These are phyloP conservation scores for Collybia sordida DNA, from an alignment of 768 basidiomycete species.

Conservation along the genomic window DNA sequence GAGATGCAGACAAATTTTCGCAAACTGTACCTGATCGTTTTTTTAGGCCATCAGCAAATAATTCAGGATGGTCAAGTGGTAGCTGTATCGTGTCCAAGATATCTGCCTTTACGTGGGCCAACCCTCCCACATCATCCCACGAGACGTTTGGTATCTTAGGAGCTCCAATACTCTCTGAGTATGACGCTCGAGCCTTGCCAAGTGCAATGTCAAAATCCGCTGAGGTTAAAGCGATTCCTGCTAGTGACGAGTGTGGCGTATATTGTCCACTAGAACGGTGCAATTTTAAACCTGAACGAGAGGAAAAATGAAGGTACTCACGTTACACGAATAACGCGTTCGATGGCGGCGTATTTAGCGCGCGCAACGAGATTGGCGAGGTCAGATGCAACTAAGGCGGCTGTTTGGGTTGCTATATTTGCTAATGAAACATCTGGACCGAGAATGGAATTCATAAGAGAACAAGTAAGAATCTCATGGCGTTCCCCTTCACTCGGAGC, in stretches of 20 bases:
- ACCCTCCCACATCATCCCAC: slow-evolving; percentile 97
- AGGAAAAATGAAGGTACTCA: slow-evolving; percentile 22
- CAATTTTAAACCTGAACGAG: slow-evolving; percentile 4
- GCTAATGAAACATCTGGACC: slow-evolving; percentile 80
- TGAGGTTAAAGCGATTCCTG: slow-evolving; percentile 45
- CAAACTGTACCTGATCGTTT: slow-evolving; percentile 79
- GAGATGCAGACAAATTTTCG: neutral
- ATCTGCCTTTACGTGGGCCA: slow-evolving; percentile 83
- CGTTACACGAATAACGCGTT: slow-evolving; percentile 38
- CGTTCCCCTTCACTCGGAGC: slow-evolving; percentile 81
- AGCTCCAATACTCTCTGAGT: slow-evolving; percentile 93
- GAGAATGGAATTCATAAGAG: slow-evolving; percentile 41
- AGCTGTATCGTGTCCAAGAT: slow-evolving; percentile 96
- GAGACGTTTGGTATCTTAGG: slow-evolving; percentile 94
- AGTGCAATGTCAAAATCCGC: slow-evolving; percentile 77
- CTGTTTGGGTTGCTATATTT: slow-evolving; percentile 80
- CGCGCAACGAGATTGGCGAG: slow-evolving; percentile 66
- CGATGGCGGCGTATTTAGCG: slow-evolving; percentile 54
- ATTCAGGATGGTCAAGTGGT: slow-evolving; percentile 85
- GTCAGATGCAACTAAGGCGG: slow-evolving; percentile 85
- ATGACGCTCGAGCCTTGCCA: slow-evolving; percentile 67
- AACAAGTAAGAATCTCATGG: slow-evolving; percentile 50
- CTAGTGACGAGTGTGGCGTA: slow-evolving; percentile 27
- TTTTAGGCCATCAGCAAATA: slow-evolving; percentile 90
- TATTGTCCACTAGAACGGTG: slow-evolving; percentile 16